phyloP scores from a whole-genome alignment of 129 eudicot species.

The Artemisia annua region DNA sequence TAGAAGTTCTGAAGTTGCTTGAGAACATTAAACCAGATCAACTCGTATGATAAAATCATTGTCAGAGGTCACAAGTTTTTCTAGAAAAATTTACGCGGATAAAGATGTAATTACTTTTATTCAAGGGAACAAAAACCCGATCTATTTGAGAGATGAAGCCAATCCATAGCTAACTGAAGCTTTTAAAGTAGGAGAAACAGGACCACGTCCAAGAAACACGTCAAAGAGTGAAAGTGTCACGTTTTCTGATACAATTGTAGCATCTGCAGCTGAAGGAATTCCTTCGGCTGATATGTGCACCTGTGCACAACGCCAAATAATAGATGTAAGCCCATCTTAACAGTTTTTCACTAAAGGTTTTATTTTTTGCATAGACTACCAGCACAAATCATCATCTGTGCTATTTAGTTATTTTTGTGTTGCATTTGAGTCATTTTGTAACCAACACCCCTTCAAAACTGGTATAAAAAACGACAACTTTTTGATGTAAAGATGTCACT shows the following conservation, averaged over 20 bases:
- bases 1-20: slow-evolving; percentile 77
- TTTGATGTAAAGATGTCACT: too few species aligned
- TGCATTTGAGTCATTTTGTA: too few species aligned
- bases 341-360: too few species aligned
- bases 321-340: background rate
- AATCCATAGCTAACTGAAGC: slow-evolving; percentile 39
- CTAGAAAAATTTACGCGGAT: background rate
- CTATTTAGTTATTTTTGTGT: too few species aligned
- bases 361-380: too few species aligned
- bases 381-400: too few species aligned
- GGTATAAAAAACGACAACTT: too few species aligned
- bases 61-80: slow-evolving; percentile 2
- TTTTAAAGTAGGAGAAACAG: slow-evolving; percentile 91
- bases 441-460: too few species aligned
- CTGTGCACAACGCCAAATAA: slow-evolving; percentile 35
- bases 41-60: slow-evolving; percentile 22
- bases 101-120: background rate
- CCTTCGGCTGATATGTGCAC: slow-evolving; percentile 60
- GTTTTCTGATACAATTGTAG: slow-evolving; percentile 61
- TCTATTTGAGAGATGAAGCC: slow-evolving; percentile 16
- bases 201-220: slow-evolving; percentile 72
- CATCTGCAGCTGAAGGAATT: slow-evolving; percentile 60
- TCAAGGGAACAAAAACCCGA: slow-evolving; percentile 14
- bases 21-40: slow-evolving; percentile 53
- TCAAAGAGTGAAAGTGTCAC: slow-evolving; percentile 77